These are phyloP conservation scores for Cornus kousa DNA, from an alignment of 148 eudicot genomes.

Conservation along the genomic window DNA sequence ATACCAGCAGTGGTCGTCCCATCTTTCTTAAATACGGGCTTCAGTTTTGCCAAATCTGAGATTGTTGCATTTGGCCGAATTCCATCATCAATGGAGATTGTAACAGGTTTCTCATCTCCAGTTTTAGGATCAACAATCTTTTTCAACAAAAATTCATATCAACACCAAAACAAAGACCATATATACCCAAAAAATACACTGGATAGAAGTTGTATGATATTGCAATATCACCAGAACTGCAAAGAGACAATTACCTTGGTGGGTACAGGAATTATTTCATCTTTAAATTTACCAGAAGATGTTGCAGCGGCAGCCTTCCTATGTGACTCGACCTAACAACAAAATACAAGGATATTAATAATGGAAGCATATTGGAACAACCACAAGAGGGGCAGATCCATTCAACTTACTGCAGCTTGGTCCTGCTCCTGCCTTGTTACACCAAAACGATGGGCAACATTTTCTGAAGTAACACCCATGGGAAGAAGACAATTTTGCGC, in stretches of 20 bases:
- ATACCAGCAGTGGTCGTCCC: constrained; percentile 98
- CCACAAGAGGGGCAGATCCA: background rate
- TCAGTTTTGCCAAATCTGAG: constrained; percentile 72
- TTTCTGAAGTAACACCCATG: constrained; percentile 97
- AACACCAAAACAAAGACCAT: background rate
- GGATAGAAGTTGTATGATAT: background rate
- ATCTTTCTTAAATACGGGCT: constrained; percentile 86
- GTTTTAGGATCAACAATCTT: constrained; percentile 96
- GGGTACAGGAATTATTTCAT: constrained; percentile 78
- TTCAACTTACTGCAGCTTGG: constrained; percentile 86
- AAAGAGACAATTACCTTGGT: constrained; percentile 58
- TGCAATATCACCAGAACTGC: background rate
- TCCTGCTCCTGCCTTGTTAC: constrained; percentile 93
- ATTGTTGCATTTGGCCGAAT: constrained; percentile 70
- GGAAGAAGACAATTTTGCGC: constrained; percentile 98
- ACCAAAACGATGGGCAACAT: constrained; percentile 86
- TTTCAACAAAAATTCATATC: background rate
- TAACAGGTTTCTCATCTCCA: constrained; percentile 87
- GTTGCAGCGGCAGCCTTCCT: constrained; percentile 96
- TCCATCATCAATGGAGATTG: constrained; percentile 85
- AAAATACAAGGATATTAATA: constrained; percentile 2
- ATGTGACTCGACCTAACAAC: constrained; percentile 90
- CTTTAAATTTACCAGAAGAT: constrained; percentile 87
- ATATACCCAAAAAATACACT: background rate
- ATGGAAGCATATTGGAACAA: background rate